Conservation (phyloP, 352 stramenopile genomes). For the Phytopythium vexans region DNA sequence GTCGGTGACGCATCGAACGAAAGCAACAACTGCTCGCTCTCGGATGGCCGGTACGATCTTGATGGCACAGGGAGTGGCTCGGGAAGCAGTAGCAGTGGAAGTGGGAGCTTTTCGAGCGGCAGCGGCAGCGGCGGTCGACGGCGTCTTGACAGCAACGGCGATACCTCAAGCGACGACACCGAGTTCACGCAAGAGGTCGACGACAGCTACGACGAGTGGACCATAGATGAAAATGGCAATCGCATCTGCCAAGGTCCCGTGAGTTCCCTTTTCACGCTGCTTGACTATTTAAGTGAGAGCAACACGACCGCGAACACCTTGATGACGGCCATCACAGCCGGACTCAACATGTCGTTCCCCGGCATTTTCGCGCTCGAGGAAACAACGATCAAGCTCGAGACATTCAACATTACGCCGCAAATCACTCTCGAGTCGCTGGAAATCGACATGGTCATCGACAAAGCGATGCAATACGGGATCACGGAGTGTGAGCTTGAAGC, state of each 20-base stretch:
- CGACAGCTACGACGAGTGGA: conserved; percentile 20
- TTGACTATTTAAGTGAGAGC: conserved; percentile 9
- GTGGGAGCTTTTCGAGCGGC: conserved; percentile 16
- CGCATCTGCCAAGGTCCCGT: conserved; percentile 37
- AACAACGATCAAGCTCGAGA: conserved; percentile 22
- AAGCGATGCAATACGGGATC: conserved; percentile 15
- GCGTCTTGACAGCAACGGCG: conserved; percentile 1
- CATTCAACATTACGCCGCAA: conserved; percentile 16
- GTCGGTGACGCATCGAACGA: conserved; percentile 24
- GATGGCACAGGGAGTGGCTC: conserved; percentile 5
- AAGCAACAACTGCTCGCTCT: conserved; percentile 38
- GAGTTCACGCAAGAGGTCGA: conserved; percentile 7
- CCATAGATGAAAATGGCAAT: conserved; percentile 19
- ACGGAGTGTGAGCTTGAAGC: conserved; percentile 11
- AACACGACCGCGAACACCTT: conserved; percentile 14
- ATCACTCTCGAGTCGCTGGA: conserved; percentile 22
- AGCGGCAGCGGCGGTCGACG: neutral
- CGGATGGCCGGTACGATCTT: conserved; percentile 24
- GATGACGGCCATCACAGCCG: conserved; percentile 12
- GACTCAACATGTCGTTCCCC: conserved; percentile 31
- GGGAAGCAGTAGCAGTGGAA: conserved; percentile 7
- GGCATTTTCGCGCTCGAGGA: conserved; percentile 17
- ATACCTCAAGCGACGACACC: neutral
- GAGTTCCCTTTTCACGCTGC: conserved; percentile 30
- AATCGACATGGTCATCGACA: conserved; percentile 23